Evolutionary conservation across 495 filamentous ascomycete species (phyloP), one percentile per base, ranked within the genome.

Genomic region (Penicillium crystallinum): DNA sequence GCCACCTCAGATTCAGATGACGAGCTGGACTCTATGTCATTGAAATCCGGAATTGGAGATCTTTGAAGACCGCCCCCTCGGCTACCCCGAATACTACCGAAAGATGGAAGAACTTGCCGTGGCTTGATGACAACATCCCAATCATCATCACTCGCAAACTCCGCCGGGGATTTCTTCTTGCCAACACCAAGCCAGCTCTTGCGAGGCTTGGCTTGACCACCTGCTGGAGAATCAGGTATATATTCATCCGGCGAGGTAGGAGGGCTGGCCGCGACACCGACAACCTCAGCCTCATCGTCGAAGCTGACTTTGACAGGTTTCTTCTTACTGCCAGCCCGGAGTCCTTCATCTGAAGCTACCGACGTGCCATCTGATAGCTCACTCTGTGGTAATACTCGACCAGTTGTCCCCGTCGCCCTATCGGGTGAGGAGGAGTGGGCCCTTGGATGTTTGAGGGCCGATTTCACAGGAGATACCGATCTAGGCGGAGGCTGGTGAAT

Each of bases 401-500:
- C 49, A 34, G 52, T 55, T 4, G 55, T 31, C 11, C 52, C 49
- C 12, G 48, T 30, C 37, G 62, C 60, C 18, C 72, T 54, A 27
- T 77, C 70, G 4, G 78, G 76, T 2, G 79, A 81, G 10, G 77
- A 67, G 3, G 78, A 75, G 14, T 63, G 69, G 5, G 72, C 68
- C 8, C 87, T 78, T 18, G 83, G 71, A 37, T 81, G 76, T 57
- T 96, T 96, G 58, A 96, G 57, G 0, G 91, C 91, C 12, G 91
- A 92, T 62, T 96, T 96, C 4, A 81, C 84, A 21, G 91, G 91
- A 0, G 91, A 96, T 1, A 88, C 72, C 0, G 91, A 91, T 42
- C 91, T 78, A 17, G 86, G 81, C 14, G 87, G 88, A 21, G 91
- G 91, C 42, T 85, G 76, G 63, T 96, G 90, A 52, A 79, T 70